A percentile compares a stretch with the other conserved stretches of the same genome.
Conservation (phyloP, 306 rosid genomes). For the Cicer pinnatifidum region DNA sequence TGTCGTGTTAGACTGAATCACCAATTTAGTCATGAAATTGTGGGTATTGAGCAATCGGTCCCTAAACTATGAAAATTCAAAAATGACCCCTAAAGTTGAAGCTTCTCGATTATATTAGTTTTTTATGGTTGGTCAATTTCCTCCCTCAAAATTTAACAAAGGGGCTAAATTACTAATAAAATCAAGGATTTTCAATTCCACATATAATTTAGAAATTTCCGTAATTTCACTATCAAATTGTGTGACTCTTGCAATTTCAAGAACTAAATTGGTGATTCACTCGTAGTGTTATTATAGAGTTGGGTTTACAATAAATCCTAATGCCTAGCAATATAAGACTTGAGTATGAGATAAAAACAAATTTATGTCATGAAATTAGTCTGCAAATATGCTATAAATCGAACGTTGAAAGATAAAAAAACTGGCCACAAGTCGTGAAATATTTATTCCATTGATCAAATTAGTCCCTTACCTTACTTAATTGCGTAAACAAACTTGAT, state of each 20-base stretch:
- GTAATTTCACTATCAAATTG: background rate
- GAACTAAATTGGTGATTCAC: background rate
- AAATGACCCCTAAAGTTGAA: background rate
- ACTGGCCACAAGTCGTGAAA: background rate
- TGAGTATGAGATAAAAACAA: constrained; percentile 3
- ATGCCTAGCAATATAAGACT: background rate
- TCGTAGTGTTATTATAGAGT: background rate
- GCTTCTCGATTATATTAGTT: background rate
- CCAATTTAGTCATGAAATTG: background rate
- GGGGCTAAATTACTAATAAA: background rate
- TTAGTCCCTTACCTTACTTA: background rate
- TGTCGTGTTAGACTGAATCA: background rate
- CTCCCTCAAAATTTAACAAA: background rate
- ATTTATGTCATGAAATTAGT: background rate
- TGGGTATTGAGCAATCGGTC: background rate
- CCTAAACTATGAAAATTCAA: background rate
- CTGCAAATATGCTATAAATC: background rate
- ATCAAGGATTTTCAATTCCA: background rate
- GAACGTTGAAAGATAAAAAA: background rate
- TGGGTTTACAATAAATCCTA: background rate
- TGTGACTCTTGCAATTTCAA: background rate
- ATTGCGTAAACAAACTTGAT: background rate
- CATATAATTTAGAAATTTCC: background rate
- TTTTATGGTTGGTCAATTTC: background rate
- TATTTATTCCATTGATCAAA: background rate